A percentile compares a stretch with the other conserved stretches of the same genome.
phyloP scores from a whole-genome alignment of 768 basidiomycete species.

The Phlebiopsis flavidoalba region DNA sequence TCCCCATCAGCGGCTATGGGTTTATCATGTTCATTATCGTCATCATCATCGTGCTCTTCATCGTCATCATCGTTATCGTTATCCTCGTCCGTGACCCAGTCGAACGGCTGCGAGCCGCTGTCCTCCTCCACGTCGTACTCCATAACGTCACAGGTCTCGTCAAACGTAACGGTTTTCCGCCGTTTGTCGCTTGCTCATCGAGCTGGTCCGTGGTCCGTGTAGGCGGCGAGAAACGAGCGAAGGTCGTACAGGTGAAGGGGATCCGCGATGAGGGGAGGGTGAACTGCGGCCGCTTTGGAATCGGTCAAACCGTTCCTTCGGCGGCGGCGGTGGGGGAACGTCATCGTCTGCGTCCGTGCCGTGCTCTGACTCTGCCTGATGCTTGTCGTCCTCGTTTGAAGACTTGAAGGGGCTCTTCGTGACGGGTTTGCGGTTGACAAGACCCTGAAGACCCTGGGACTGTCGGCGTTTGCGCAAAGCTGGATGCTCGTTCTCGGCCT shows the following conservation, averaged over 20 bases:
- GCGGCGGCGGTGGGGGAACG: conserved; percentile 22
- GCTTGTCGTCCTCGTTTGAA: conserved; percentile 8
- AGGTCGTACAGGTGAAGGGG: conserved; percentile 25
- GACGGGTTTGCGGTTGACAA: conserved; percentile 73
- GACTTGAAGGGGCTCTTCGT: conserved; percentile 75
- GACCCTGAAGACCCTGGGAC: conserved; percentile 67
- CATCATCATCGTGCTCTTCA: not conserved
- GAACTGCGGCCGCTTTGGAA: conserved; percentile 4
- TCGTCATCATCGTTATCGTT: conserved; percentile 13
- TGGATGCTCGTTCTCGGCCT: conserved; percentile 69
- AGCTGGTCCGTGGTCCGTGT: conserved; percentile 56
- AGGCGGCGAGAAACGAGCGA: conserved; percentile 28
- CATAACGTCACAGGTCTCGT: conserved; percentile 75
- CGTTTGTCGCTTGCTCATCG: conserved; percentile 63
- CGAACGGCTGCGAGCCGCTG: conserved; percentile 34
- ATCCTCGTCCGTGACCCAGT: conserved; percentile 32
- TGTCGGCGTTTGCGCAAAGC: conserved; percentile 70
- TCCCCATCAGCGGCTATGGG: conserved; percentile 6
- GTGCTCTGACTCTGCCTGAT: conserved; percentile 4
- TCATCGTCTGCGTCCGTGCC: conserved; percentile 9
- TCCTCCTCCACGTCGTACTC: conserved; percentile 70
- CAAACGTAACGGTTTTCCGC: conserved; percentile 76
- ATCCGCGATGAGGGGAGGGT: conserved; percentile 19
- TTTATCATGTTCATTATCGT: conserved; percentile 20
- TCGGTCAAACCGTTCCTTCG: conserved; percentile 11